Evolutionary conservation across 2,329 filamentous ascomycete genomes (phyloP), one percentile per base, ranked within the genome.

Genomic region (Alternaria arborescens): DNA sequence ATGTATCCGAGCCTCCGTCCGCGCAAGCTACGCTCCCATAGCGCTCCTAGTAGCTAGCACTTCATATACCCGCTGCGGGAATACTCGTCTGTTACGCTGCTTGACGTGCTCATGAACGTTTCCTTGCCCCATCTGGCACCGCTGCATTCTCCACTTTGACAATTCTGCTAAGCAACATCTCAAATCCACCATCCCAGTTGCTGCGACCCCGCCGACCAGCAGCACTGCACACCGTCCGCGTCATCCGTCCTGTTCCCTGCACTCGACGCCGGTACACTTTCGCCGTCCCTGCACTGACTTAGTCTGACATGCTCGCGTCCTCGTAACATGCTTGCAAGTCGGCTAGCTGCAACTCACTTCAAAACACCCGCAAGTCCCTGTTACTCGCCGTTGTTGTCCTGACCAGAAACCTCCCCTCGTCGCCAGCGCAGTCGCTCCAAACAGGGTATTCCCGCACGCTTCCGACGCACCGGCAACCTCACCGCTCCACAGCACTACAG

Each of bases 371-470:
- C 65, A 67, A 66, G 57, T 69, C 70, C 72, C 67, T 73, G 70
- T 64, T 54, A 60, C 64, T 65, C 61, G 66, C 66, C 61, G 60
- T 62, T 61, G 54, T 66, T 60, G 66, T 60, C 62, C 67, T 69
- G 68, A 60, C 70, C 44, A 52, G 61, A 67, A 64, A 67, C 55
- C 59, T 48, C 64, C 62, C 61, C 55, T 47, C 60, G 58, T 59
- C 69, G 68, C 67, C 70, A 74, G 54, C 71, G 66, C 73, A 75
- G 66, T 62, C 68, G 52, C 54, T 60, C 64, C 54, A 44, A 70
- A 58, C 71, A 76, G 73, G 71, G 71, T 55, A 65, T 64, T 67
- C 69, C 76, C 73, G 73, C 67, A 68, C 68, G 26, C 68, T 65
- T 76, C 74, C 75, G 72, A 69, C 67, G 47, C 65, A 61, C 58